Percentiles rank a stretch among this genome's conserved stretches.
Evolutionary conservation across 108 stramenopile genomes (phyloP).

Genomic region (Seminavis robusta): DNA sequence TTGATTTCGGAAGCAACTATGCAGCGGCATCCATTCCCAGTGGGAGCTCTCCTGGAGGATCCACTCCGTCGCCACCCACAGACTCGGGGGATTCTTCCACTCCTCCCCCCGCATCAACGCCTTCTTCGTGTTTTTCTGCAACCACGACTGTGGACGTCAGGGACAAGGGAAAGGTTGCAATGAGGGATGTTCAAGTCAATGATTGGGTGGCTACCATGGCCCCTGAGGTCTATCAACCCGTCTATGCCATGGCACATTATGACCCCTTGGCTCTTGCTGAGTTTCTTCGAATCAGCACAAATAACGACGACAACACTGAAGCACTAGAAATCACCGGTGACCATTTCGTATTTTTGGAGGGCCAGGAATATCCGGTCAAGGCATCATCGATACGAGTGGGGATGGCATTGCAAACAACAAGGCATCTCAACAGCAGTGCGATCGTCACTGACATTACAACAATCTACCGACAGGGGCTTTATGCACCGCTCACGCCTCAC

Average conservation of each 20-base stretch:
- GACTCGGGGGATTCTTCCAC: no score
- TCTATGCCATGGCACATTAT: not conserved
- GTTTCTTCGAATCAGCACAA: not conserved
- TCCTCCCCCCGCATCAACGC: no score
- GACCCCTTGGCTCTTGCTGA: not conserved
- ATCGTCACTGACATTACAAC: no score
- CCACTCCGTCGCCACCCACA: no score
- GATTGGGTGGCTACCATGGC: conserved; percentile 1
- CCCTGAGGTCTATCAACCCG: not conserved
- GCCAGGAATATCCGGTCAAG: no score
- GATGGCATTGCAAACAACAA: no score
- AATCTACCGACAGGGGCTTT: no score
- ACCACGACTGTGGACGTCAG: not conserved
- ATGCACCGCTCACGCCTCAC: no score
- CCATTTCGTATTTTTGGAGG: not conserved
- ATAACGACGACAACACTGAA: not conserved
- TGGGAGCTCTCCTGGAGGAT: not conserved
- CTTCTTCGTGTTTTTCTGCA: not conserved
- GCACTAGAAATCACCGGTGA: no score
- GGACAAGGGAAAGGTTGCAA: not conserved
- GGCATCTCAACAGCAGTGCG: no score
- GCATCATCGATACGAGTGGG: no score
- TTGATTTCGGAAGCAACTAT: conserved; percentile 15
- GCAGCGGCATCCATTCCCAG: not conserved
- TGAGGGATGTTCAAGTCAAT: no score